Conservation (phyloP, 306 rosid genomes). For the Biancaea sappan region DNA sequence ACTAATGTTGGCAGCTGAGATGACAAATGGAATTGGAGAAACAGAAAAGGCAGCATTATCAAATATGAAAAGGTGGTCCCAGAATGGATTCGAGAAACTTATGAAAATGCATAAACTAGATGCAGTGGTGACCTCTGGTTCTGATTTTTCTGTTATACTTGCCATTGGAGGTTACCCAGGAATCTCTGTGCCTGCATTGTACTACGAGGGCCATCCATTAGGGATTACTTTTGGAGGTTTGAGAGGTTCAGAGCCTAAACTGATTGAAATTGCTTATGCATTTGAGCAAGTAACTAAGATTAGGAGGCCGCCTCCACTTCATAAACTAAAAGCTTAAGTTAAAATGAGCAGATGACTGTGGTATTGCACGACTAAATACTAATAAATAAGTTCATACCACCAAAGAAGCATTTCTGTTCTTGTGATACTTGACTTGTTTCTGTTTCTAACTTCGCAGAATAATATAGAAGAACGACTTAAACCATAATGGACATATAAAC, state of each 20-base stretch:
- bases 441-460: neutral
- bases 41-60: conserved; percentile 25
- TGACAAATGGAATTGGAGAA: conserved; percentile 38
- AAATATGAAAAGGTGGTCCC: conserved; percentile 26
- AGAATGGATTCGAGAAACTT: conserved; percentile 43
- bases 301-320: conserved; percentile 62
- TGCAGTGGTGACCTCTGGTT: conserved; percentile 52
- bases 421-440: neutral
- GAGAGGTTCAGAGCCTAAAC: conserved; percentile 63
- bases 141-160: conserved; percentile 33
- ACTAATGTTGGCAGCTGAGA: conserved; percentile 34
- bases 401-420: neutral
- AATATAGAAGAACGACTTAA: neutral
- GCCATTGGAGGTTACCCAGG: conserved; percentile 74
- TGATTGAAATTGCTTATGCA: conserved; percentile 64
- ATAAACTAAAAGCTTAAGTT: conserved; percentile 3
- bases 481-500: neutral
- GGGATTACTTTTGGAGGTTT: conserved; percentile 74
- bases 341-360: neutral
- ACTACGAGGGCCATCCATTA: conserved; percentile 47
- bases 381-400: neutral
- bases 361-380: neutral
- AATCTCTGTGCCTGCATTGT: conserved; percentile 73
- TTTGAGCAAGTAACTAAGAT: conserved; percentile 72
- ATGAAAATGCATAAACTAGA: conserved; percentile 45